Evolutionary conservation across 108 stramenopile species (phyloP).

Genomic region (Conticribra weissflogii): DNA sequence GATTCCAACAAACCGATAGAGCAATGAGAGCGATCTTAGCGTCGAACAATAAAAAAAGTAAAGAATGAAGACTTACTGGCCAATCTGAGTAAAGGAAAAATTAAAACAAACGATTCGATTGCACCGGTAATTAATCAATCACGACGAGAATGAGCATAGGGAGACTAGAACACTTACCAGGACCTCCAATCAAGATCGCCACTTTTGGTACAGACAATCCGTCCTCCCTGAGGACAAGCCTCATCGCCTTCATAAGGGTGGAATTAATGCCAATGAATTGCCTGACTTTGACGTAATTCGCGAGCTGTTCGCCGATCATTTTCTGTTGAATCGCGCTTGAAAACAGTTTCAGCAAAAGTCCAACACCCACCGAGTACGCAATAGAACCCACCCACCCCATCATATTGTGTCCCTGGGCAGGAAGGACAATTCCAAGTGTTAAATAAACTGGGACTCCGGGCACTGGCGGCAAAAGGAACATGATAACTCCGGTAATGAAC

Average conservation of each 20-base stretch:
- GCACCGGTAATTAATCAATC: background rate
- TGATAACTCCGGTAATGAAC: conserved; percentile 42
- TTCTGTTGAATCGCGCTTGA: conserved; percentile 65
- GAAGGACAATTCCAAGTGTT: conserved; percentile 56
- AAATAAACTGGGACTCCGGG: conserved; percentile 71
- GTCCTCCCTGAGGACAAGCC: conserved; percentile 45
- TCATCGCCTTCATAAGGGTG: conserved; percentile 51
- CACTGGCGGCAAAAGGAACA: conserved; percentile 67
- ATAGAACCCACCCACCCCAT: conserved; percentile 51
- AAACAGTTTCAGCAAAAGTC: conserved; percentile 53
- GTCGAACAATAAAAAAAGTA: background rate
- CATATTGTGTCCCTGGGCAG: conserved; percentile 37
- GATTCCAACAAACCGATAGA: background rate
- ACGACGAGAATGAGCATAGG: background rate
- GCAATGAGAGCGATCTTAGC: background rate
- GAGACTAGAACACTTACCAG: conserved; percentile 21
- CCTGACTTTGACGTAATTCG: conserved; percentile 46
- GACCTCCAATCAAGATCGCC: conserved; percentile 64
- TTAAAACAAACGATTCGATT: background rate
- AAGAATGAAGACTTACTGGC: conserved; percentile 19
- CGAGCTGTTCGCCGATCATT: conserved; percentile 56
- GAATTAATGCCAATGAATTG: conserved; percentile 62
- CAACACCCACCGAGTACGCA: conserved; percentile 40
- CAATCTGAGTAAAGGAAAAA: conserved; percentile 16
- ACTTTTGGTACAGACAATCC: conserved; percentile 61